These are phyloP conservation scores for Penstemon davidsonii DNA, from an alignment of 257 asterid genomes.

Conservation along the genomic window DNA sequence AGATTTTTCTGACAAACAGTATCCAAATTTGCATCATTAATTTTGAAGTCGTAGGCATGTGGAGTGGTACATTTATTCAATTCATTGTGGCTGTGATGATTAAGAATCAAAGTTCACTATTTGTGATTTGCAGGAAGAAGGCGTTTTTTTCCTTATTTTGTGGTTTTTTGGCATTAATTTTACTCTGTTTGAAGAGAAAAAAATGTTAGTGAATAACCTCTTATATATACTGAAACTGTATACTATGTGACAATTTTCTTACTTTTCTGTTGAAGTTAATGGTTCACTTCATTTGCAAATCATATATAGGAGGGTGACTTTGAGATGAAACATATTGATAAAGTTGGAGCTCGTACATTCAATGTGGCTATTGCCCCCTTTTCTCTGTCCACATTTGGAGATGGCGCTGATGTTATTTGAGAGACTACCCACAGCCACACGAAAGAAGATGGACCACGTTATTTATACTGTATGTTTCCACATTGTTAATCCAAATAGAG, in stretches of 20 bases:
- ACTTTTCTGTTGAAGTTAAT: neutral
- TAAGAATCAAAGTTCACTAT: too few species aligned
- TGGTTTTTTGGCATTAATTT: too few species aligned
- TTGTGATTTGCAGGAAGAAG: too few species aligned
- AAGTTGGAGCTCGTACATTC: conserved; percentile 53
- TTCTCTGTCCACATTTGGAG: conserved; percentile 62
- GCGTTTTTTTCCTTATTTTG: too few species aligned
- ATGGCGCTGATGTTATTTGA: conserved; percentile 48
- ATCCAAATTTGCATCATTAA: too few species aligned
- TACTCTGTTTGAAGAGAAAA: too few species aligned
- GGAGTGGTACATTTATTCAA: too few species aligned
- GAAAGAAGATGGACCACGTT: conserved; percentile 2
- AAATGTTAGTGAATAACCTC: too few species aligned
- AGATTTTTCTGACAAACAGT: neutral
- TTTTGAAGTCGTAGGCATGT: neutral
- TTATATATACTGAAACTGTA: too few species aligned
- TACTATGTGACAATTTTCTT: neutral
- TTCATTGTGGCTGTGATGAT: too few species aligned
- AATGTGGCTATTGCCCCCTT: conserved; percentile 69
- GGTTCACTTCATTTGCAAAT: neutral
- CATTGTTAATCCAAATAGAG: conserved; percentile 10
- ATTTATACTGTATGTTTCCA: conserved; percentile 12
- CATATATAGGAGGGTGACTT: conserved; percentile 70
- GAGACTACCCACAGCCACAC: conserved; percentile 11
- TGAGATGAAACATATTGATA: conserved; percentile 81